phyloP scores from a whole-genome alignment of 2,329 filamentous ascomycete genomes.

The Dryadomyces quercus-mongolicae region DNA sequence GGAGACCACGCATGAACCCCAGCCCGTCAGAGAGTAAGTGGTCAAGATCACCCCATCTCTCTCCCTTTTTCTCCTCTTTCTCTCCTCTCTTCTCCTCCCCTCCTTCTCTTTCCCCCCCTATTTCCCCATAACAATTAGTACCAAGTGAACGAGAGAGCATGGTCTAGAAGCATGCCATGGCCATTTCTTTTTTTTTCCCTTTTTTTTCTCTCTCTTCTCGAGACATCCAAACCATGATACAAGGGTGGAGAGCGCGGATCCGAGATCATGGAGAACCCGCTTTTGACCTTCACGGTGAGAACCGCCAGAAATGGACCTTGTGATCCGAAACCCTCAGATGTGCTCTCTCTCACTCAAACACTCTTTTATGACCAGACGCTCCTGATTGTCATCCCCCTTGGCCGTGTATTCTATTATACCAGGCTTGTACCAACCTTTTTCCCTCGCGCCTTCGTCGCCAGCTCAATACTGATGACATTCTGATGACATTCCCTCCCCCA shows the following conservation, averaged over 20 bases:
- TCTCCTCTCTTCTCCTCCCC: background rate
- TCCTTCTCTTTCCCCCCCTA: background rate
- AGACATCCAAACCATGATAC: background rate
- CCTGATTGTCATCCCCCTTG: background rate
- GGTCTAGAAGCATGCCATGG: conserved; percentile 1
- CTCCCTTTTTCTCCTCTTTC: background rate
- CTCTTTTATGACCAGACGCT: conserved; percentile 3
- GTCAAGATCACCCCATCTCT: conserved; percentile 11
- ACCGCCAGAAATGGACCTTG: conserved; percentile 33
- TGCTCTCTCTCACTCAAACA: conserved; percentile 47
- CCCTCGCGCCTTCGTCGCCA: background rate
- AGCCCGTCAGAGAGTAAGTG: conserved; percentile 99
- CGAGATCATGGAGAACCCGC: background rate
- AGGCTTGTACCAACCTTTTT: background rate
- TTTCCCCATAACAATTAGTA: background rate
- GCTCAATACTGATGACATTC: conserved; percentile 20
- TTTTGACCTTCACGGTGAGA: conserved; percentile 49
- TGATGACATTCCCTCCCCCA: conserved; percentile 24
- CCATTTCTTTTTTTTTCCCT: background rate
- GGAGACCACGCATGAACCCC: conserved; percentile 88
- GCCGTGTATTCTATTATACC: background rate
- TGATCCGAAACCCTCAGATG: conserved; percentile 34
- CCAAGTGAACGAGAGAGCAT: background rate
- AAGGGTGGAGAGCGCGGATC: background rate
- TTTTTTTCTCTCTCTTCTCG: background rate